Evolutionary conservation across 257 asterid species (phyloP).

Genomic region (Cynanchum wilfordii): DNA sequence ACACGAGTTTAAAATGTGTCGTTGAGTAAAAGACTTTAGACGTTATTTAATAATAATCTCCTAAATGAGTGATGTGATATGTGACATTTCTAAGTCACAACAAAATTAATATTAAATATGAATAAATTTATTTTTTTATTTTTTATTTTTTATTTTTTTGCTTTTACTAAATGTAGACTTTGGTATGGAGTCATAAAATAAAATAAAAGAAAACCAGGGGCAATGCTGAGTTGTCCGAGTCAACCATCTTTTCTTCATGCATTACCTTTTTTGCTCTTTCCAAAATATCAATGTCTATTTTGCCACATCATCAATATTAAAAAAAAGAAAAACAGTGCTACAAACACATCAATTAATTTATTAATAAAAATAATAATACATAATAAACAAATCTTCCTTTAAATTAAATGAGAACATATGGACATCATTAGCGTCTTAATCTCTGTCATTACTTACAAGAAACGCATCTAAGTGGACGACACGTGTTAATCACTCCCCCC

Average conservation of each 20-base stretch:
- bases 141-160: too few relatives aligned
- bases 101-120: too few relatives aligned
- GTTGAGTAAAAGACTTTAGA: too few relatives aligned
- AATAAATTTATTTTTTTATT: too few relatives aligned
- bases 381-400: not conserved
- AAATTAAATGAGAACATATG: not conserved
- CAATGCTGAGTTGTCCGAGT: not conserved
- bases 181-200: not conserved
- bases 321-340: not conserved
- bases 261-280: not conserved
- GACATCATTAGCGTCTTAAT: slow-evolving; percentile 22
- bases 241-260: not conserved
- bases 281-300: not conserved
- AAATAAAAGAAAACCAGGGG: not conserved
- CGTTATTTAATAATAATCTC: too few relatives aligned
- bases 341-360: not conserved
- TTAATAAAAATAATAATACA: too few relatives aligned
- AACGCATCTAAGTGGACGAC: slow-evolving; percentile 19
- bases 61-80: too few relatives aligned
- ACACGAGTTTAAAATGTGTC: too few relatives aligned
- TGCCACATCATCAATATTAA: not conserved
- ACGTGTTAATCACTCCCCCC: slow-evolving; percentile 23
- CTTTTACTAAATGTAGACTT: not conserved
- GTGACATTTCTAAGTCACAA: too few relatives aligned
- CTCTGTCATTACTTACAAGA: slow-evolving; percentile 14